These are phyloP conservation scores for Spathaspora hagerdaliae DNA, from an alignment of 805 yeast genomes.

Conservation along the genomic window DNA sequence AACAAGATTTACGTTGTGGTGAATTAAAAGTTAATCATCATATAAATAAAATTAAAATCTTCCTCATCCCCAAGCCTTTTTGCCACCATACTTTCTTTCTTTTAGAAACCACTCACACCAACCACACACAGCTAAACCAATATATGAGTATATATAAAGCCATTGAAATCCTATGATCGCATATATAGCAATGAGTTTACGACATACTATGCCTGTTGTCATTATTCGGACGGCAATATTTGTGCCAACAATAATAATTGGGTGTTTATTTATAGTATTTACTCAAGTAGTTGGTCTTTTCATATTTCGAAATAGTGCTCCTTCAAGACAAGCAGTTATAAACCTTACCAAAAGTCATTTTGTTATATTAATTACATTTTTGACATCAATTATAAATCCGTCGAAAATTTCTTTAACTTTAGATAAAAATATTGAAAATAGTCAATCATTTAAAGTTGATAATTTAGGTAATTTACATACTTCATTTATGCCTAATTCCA, in stretches of 20 bases:
- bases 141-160: too few relatives aligned
- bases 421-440: constrained; percentile 20
- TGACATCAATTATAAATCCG: constrained; percentile 50
- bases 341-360: constrained; percentile 57
- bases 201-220: constrained; percentile 16
- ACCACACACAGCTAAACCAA: too few relatives aligned
- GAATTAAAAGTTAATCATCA: too few relatives aligned
- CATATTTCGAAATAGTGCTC: constrained; percentile 26
- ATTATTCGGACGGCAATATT: constrained; percentile 19
- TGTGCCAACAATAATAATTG: constrained; percentile 18
- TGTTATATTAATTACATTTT: constrained; percentile 48
- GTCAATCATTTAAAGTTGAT: constrained; percentile 26
- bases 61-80: too few relatives aligned
- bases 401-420: constrained; percentile 49
- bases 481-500: constrained; percentile 46
- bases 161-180: too few relatives aligned
- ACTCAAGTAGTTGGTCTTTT: constrained; percentile 42
- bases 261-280: constrained; percentile 38
- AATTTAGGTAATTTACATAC: constrained; percentile 18
- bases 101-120: too few relatives aligned
- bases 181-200: not conserved
- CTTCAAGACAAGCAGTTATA: constrained; percentile 37
- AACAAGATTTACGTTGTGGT: too few relatives aligned
- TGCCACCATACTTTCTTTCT: too few relatives aligned
- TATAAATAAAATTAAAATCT: too few relatives aligned